Evolutionary conservation across 164 flowering plant species (phyloP).

Genomic region (Stephania japonica): DNA sequence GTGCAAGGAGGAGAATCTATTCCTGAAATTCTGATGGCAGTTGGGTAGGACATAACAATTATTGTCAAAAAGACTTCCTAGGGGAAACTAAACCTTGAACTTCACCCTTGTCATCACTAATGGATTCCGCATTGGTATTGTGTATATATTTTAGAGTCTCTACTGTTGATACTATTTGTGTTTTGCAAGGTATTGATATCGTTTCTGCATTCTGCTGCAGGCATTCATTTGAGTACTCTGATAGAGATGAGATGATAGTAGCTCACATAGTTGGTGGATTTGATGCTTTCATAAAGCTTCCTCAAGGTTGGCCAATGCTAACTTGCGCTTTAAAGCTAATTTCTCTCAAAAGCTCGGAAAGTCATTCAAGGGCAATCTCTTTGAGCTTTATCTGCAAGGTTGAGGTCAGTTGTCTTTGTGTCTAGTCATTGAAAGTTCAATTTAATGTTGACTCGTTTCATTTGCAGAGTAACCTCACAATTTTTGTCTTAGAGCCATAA

Average conservation of each 20-base stretch:
- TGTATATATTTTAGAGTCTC: not conserved
- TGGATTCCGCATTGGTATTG: not conserved
- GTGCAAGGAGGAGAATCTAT: not conserved
- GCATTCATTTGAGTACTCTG: constrained; percentile 63
- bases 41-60: not conserved
- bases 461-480: not conserved
- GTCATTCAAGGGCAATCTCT: constrained; percentile 41
- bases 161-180: not conserved
- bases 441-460: not conserved
- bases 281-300: constrained; percentile 60
- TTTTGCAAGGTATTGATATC: too few species aligned
- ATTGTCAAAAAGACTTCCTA: not conserved
- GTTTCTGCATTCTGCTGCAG: constrained; percentile 30
- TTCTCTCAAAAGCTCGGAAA: constrained; percentile 55
- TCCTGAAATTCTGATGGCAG: not conserved
- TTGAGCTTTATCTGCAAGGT: constrained; percentile 59
- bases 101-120: not conserved
- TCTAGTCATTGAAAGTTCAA: not conserved
- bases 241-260: constrained; percentile 53
- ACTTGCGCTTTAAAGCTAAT: constrained; percentile 48
- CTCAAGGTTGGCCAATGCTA: constrained; percentile 70
- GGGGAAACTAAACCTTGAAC: not conserved
- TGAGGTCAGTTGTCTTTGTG: constrained; percentile 40
- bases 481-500: not conserved
- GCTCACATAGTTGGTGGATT: constrained; percentile 61